Evolutionary conservation across 2,329 filamentous ascomycete species (phyloP).

Genomic region (Colletotrichum orbiculare): DNA sequence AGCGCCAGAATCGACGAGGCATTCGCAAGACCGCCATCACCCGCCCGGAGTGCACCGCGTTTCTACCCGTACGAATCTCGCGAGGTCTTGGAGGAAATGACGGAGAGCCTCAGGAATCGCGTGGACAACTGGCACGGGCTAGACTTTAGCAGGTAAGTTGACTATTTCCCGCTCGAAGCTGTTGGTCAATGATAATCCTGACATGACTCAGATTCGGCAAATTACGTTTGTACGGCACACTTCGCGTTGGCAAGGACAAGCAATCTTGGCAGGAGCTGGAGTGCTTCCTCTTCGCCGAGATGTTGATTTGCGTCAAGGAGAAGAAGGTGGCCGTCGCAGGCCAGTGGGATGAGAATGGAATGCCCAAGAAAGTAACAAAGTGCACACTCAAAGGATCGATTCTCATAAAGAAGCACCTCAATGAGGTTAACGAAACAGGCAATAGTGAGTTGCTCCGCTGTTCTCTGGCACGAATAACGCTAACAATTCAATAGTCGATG

Average conservation of each 20-base stretch:
- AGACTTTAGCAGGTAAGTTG: conserved; percentile 80
- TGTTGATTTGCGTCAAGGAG: conserved; percentile 99
- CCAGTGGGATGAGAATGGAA: conserved; percentile 73
- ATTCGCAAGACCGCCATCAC: conserved; percentile 68
- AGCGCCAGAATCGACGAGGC: conserved; percentile 62
- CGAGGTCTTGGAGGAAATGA: conserved; percentile 84
- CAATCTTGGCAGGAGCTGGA: conserved; percentile 97
- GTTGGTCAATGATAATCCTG: conserved; percentile 39
- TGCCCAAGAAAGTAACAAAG: conserved; percentile 73
- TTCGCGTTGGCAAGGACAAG: conserved; percentile 95
- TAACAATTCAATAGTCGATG: conserved; percentile 64
- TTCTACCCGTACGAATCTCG: conserved; percentile 80
- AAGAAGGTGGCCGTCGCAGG: conserved; percentile 76
- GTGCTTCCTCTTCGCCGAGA: conserved; percentile 96
- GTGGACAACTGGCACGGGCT: conserved; percentile 99
- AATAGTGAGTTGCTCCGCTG: conserved; percentile 46
- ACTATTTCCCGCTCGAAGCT: conserved; percentile 4
- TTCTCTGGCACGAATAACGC: conserved; percentile 40
- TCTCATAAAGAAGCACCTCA: conserved; percentile 96
- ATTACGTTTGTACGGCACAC: conserved; percentile 86
- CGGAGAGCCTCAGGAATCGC: conserved; percentile 83
- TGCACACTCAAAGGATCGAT: conserved; percentile 98
- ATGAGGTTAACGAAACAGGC: conserved; percentile 81
- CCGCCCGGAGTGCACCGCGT: conserved; percentile 65
- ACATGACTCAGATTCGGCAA: conserved; percentile 80